These are phyloP conservation scores for Sequoiadendron giganteum DNA, from an alignment of 75 land plant genomes.

Conservation along the genomic window DNA sequence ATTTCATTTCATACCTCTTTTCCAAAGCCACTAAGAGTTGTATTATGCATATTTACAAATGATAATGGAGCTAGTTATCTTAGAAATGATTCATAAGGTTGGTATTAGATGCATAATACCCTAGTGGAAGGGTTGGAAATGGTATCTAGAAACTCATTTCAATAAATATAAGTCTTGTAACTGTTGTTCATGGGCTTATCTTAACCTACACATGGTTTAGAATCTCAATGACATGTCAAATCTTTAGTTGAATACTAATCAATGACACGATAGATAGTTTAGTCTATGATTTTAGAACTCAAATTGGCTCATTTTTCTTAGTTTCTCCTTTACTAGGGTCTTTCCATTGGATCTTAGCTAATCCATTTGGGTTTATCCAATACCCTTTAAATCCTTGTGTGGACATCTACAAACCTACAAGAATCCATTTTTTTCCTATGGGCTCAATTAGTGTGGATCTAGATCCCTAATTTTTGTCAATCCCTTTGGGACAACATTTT, in stretches of 20 bases:
- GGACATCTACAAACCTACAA: not conserved
- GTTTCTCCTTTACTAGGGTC: not conserved
- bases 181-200: not conserved
- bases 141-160: too few species aligned
- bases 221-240: not conserved
- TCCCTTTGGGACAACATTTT: rapidly evolving
- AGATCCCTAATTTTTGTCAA: too few species aligned
- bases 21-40: too few species aligned
- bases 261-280: not conserved
- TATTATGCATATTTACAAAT: too few species aligned
- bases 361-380: not conserved
- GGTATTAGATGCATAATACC: too few species aligned
- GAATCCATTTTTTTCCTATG: not conserved
- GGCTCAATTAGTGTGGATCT: too few species aligned
- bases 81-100: too few species aligned
- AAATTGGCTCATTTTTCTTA: not conserved
- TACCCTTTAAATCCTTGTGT: too few species aligned
- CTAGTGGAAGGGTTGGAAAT: too few species aligned
- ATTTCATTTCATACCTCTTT: too few species aligned
- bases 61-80: too few species aligned
- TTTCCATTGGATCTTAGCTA: not conserved
- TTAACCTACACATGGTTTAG: not conserved
- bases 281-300: not conserved
- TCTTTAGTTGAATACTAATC: not conserved
- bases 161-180: too few species aligned